These are phyloP conservation scores for Ogataea methanolica DNA, from an alignment of 805 yeast species.

Conservation along the genomic window DNA sequence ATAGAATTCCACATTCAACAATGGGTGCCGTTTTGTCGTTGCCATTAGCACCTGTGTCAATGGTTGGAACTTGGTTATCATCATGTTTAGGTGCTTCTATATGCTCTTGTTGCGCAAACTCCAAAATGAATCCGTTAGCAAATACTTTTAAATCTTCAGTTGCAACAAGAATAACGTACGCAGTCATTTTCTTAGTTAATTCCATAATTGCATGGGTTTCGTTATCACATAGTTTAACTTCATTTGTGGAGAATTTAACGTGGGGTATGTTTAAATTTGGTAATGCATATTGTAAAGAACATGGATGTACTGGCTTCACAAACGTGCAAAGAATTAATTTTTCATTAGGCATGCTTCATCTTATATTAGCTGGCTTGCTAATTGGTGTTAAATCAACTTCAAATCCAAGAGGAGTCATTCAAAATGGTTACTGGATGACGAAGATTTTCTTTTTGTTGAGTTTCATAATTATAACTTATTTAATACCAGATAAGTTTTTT, in stretches of 20 bases:
- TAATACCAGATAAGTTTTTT: constrained; percentile 84
- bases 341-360: constrained; percentile 77
- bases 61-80: constrained; percentile 57
- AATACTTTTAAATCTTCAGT: constrained; percentile 59
- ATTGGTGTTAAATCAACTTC: constrained; percentile 72
- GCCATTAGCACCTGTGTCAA: constrained; percentile 56
- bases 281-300: constrained; percentile 62
- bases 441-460: constrained; percentile 60
- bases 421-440: constrained; percentile 88
- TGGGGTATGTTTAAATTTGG: constrained; percentile 63
- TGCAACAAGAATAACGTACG: constrained; percentile 85
- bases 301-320: constrained; percentile 82
- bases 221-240: constrained; percentile 72
- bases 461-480: constrained; percentile 58
- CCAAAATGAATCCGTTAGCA: constrained; percentile 33
- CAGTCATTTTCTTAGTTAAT: constrained; percentile 68
- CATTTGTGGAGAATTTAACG: constrained; percentile 66
- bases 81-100: constrained; percentile 81
- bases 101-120: constrained; percentile 53
- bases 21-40: constrained; percentile 73
- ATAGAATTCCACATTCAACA: neutral
- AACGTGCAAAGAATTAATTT: constrained; percentile 92
- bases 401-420: constrained; percentile 75
- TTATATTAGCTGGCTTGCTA: constrained; percentile 61
- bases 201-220: constrained; percentile 90